These are phyloP conservation scores for Castanea sativa DNA, from an alignment of 306 rosid genomes.

Conservation along the genomic window DNA sequence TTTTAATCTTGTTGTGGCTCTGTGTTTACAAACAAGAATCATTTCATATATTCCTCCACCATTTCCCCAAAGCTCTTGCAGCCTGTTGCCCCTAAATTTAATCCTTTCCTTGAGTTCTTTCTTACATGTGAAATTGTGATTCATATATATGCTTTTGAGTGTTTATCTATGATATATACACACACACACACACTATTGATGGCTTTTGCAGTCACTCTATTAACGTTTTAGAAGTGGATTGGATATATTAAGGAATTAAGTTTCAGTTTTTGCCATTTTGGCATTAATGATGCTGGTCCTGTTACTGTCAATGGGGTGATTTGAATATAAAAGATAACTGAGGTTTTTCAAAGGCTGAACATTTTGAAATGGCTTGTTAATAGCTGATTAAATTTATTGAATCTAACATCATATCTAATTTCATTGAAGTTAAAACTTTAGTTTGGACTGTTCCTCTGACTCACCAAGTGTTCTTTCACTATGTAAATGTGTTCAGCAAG, in stretches of 20 bases:
- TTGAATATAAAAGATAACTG: too few relatives aligned
- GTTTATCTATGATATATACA: background rate
- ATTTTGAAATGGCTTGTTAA: background rate
- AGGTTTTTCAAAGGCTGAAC: background rate
- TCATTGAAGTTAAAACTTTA: background rate
- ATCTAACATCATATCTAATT: background rate
- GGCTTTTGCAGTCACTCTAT: background rate
- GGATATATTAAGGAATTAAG: background rate
- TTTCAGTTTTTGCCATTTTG: background rate
- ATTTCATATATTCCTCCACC: background rate
- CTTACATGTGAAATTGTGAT: background rate
- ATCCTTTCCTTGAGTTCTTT: background rate
- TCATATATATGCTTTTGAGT: background rate
- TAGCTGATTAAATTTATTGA: background rate
- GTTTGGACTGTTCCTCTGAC: background rate
- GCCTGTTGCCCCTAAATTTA: background rate
- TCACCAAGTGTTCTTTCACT: background rate
- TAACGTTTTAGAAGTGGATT: background rate
- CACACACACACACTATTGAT: background rate
- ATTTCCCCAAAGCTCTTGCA: background rate
- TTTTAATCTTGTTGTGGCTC: background rate
- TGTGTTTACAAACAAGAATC: background rate
- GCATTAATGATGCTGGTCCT: background rate
- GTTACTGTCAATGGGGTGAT: background rate
- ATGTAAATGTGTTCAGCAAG: slow-evolving; percentile 51